phyloP scores from a whole-genome alignment of 306 rosid genomes.

The Coriaria nepalensis region DNA sequence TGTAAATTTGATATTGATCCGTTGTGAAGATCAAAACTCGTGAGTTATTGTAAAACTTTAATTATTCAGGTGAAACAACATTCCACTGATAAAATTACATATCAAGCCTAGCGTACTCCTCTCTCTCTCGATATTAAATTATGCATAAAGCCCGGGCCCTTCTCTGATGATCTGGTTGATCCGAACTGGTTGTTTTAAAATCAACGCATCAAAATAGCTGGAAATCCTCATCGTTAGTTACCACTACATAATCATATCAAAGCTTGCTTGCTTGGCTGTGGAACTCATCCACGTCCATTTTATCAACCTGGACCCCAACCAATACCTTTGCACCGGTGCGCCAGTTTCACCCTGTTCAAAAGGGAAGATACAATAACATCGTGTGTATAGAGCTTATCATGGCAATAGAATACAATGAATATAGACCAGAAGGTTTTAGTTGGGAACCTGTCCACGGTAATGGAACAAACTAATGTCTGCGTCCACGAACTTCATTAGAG shows the following conservation, averaged over 20 bases:
- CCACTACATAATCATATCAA: slow-evolving; percentile 61
- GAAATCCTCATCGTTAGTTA: slow-evolving; percentile 38
- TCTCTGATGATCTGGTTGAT: no score
- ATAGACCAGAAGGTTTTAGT: background rate
- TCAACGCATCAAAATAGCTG: slow-evolving; percentile 68
- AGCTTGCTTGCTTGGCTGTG: slow-evolving; percentile 32
- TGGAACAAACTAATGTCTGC: slow-evolving; percentile 83
- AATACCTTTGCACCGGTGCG: slow-evolving; percentile 76
- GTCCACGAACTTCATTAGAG: slow-evolving; percentile 76
- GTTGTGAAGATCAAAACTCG: no score
- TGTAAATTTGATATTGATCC: no score
- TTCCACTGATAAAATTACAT: no score
- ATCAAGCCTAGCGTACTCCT: no score
- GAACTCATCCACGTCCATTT: slow-evolving; percentile 51
- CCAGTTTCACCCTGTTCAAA: slow-evolving; percentile 67
- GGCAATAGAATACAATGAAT: no score
- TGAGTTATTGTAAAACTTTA: no score
- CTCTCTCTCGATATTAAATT: no score
- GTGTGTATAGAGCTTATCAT: background rate
- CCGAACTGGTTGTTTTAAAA: no score
- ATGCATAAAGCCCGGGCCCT: no score
- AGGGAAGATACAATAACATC: background rate
- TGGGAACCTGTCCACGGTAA: slow-evolving; percentile 58
- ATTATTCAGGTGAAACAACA: no score
- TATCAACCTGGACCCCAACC: slow-evolving; percentile 69